Base-by-base conservation (phyloP, 1,284 basidiomycete species). In the Sanghuangporus baumii region DNA sequence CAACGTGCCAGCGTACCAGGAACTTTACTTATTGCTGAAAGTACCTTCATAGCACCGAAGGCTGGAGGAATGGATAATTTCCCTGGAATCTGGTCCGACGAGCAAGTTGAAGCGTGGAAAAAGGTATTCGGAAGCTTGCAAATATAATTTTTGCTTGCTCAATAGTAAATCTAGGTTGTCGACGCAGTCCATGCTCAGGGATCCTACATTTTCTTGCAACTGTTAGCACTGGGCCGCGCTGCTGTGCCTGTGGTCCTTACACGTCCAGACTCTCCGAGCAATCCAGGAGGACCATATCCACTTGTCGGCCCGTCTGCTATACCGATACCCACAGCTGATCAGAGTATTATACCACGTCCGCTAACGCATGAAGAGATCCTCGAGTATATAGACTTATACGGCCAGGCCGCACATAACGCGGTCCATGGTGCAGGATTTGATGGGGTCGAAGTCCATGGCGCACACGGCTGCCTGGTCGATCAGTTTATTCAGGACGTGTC, bases 191-290 rank as follows among this genome's bases (percentile, higher is more conserved):
- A 84, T 67, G 73, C 72, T 1, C 78, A 80, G 57, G 78, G 73
- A 6, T 78, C 76, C 0, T 73, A 69, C 67, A 79, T 85, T 63
- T 81, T 74, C 68, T 34, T 74, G 3, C 83, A 86, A 67, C 70
- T 83, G 0, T 81, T 80, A 81, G 79, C 80, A 0, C 69, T 81
- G 26, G 82, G 81, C 2, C 73, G 80, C 12, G 71, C 74, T 2
- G 77, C 77, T 2, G 61, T 71, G 4, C 68, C 71, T 1, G 62
- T 67, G 0, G 64, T 76, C 5, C 74, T 79, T 6, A 63, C 62
- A 8, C 64, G 68, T 23, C 66, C 71, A 4, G 12, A 63, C 47
- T 47, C 16, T 20, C 31, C 37, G 9, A 5, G 18, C 36, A 59
- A 64, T 41, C 62, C 62, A 1, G 62, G 62, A 6, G 62, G 58